phyloP scores from a whole-genome alignment of 805 yeast species.

The Yarrowia osloensis region DNA sequence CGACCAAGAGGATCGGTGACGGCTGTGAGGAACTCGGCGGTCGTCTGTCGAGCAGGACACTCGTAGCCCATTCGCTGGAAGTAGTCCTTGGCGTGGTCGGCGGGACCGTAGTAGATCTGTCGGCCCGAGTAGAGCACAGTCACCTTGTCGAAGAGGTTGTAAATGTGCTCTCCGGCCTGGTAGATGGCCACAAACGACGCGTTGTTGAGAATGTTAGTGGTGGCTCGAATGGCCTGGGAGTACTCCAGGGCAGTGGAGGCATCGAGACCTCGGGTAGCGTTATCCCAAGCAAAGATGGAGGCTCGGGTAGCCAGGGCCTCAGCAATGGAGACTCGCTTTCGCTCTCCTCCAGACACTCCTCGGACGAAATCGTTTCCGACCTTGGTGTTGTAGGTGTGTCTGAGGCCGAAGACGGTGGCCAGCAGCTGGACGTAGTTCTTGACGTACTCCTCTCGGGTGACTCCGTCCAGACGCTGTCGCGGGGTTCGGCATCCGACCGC shows the following conservation, averaged over 20 bases:
- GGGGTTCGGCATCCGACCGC: slow-evolving; percentile 75
- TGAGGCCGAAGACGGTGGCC: slow-evolving; percentile 59
- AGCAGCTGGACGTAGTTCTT: slow-evolving; percentile 51
- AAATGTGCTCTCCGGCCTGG: slow-evolving; percentile 69
- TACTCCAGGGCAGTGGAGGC: slow-evolving; percentile 81
- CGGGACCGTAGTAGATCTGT: slow-evolving; percentile 68
- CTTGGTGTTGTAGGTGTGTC: slow-evolving; percentile 59
- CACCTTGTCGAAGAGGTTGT: slow-evolving; percentile 64
- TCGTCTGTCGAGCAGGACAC: slow-evolving; percentile 65
- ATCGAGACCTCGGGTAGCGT: slow-evolving; percentile 84
- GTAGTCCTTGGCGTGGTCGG: slow-evolving; percentile 54
- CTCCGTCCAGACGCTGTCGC: slow-evolving; percentile 50
- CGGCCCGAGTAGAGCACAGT: slow-evolving; percentile 59
- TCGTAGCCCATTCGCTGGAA: slow-evolving; percentile 66
- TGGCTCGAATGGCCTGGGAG: slow-evolving; percentile 62
- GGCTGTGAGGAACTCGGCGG: slow-evolving; percentile 71
- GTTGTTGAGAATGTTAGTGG: slow-evolving; percentile 55
- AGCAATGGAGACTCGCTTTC: slow-evolving; percentile 81
- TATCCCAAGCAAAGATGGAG: slow-evolving; percentile 70
- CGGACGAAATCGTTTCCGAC: slow-evolving; percentile 65
- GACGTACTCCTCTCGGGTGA: slow-evolving; percentile 53
- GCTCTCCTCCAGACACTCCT: slow-evolving; percentile 84
- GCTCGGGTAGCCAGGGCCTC: slow-evolving; percentile 72
- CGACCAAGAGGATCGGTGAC: slow-evolving; percentile 69
- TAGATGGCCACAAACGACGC: slow-evolving; percentile 69